Evolutionary conservation across 768 basidiomycete species (phyloP), one percentile per base, ranked within the genome.

Genomic region (Omphalotus guepiniiformis): DNA sequence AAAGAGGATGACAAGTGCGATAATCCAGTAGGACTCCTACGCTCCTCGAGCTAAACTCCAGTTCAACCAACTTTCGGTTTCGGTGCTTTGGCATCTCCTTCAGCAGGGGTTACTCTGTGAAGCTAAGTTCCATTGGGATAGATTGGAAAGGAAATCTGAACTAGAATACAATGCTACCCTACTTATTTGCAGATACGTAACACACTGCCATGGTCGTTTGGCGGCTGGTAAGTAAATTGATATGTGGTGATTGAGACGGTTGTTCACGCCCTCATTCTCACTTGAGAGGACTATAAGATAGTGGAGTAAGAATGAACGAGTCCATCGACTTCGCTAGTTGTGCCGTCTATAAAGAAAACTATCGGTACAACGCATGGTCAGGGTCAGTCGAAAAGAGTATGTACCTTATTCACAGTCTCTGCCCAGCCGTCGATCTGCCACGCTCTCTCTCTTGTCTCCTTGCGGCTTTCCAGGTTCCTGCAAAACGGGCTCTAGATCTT

Each of bases 401-500:
- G 53, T 55, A 83, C 93, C 83, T 94, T 92, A 52, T 85, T 83
- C 27, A 95, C 93, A 0, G 93, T 95, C 64, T 90, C 89, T 36
- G 88, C 87, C 95, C 95, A 99, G 4, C 92, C 93, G 52, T 94
- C 91, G 55, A 92, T 75, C 58, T 89, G 79, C 95, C 95, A 99
- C 19, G 93, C 93, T 63, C 84, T 80, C 65, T 95, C 89, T 34
- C 95, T 78, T 35, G 74, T 82, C 54, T 88, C 82, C 66, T 93
- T 95, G 50, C 95, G 76, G 6, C 76, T 77, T 52, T 91, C 82
- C 47, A 96, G 73, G 57, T 80, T 79, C 47, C 88, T 88, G 51
- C 42, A 41, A 38, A 42, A 6, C 30, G 9, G 16, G 26, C 9
- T 30, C 38, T 5, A 26, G 27, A 42, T 42, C 48, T 40, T 37